A percentile compares a stretch with the other conserved stretches of the same genome.
phyloP scores from a whole-genome alignment of 1,284 basidiomycete species.

The Leucoagaricus sp. region DNA sequence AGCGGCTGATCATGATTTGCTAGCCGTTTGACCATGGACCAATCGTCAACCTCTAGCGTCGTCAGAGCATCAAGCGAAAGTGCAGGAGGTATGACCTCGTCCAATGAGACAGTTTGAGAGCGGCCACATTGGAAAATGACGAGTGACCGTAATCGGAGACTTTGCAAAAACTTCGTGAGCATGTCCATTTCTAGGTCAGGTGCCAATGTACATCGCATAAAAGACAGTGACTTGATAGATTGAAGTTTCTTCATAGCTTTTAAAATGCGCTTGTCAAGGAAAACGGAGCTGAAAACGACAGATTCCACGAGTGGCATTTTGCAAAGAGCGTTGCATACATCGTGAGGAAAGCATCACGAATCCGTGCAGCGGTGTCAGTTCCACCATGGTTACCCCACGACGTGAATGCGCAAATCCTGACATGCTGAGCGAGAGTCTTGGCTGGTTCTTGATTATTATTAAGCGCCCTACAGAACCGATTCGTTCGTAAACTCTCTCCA shows the following conservation, averaged over 20 bases:
- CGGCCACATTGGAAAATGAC: neutral
- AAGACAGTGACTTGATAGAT: slow-evolving; percentile 12
- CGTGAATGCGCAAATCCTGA: slow-evolving; percentile 22
- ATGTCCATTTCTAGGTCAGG: neutral
- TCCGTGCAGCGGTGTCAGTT: neutral
- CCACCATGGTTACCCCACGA: slow-evolving; percentile 3
- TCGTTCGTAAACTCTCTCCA: slow-evolving; percentile 11
- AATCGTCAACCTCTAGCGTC: slow-evolving; percentile 7
- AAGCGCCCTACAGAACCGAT: slow-evolving; percentile 24
- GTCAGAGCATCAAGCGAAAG: neutral
- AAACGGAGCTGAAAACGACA: slow-evolving; percentile 11
- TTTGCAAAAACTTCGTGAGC: neutral
- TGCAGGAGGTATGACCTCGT: neutral
- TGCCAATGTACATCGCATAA: slow-evolving; percentile 6
- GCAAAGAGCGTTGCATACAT: slow-evolving; percentile 23
- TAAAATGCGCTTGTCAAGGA: slow-evolving; percentile 17
- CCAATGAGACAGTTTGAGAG: neutral
- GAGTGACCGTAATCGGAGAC: neutral
- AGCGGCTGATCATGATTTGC: neutral
- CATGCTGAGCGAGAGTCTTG: slow-evolving; percentile 18
- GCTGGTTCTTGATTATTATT: slow-evolving; percentile 19
- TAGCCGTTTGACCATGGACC: slow-evolving; percentile 7
- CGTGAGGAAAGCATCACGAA: slow-evolving; percentile 15
- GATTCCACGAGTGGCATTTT: slow-evolving; percentile 19
- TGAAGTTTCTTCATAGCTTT: slow-evolving; percentile 14